Percentiles rank a stretch among this genome's conserved stretches.
phyloP scores from a whole-genome alignment of 495 filamentous ascomycete species.

The Staphylotrichum longicolle region DNA sequence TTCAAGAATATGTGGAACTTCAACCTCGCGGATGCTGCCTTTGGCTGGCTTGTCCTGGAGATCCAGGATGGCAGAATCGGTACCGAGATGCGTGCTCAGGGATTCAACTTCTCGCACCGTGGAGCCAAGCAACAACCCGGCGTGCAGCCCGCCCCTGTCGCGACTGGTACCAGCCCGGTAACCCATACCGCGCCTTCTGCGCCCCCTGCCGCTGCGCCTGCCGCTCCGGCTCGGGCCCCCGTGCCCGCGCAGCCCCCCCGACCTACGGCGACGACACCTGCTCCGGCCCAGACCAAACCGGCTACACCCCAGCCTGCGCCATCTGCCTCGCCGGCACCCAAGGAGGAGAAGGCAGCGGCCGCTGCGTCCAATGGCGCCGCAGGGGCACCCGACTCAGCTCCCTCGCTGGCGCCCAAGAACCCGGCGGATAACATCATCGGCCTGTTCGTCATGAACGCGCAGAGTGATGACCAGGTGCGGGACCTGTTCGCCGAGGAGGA shows the following conservation, averaged over 20 bases:
- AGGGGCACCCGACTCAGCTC: conserved; percentile 46
- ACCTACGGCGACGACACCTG: conserved; percentile 37
- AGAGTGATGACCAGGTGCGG: conserved; percentile 71
- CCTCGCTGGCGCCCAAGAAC: conserved; percentile 46
- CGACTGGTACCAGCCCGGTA: conserved; percentile 35
- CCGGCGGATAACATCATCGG: conserved; percentile 59
- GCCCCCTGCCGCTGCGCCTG: conserved; percentile 32
- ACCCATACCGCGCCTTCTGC: conserved; percentile 37
- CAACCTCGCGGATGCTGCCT: conserved; percentile 96
- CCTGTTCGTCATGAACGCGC: conserved; percentile 79
- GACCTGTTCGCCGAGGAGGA: conserved; percentile 80
- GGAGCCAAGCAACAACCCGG: conserved; percentile 55
- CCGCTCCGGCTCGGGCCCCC: conserved; percentile 30
- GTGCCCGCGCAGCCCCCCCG: conserved; percentile 38
- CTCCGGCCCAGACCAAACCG: conserved; percentile 51
- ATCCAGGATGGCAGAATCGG: conserved; percentile 92
- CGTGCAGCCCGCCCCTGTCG: conserved; percentile 35
- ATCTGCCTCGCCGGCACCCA: conserved; percentile 41
- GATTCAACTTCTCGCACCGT: conserved; percentile 98
- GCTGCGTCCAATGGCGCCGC: conserved; percentile 50
- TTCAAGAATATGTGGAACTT: conserved; percentile 99
- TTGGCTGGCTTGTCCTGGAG: conserved; percentile 92
- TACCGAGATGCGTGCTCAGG: conserved; percentile 96
- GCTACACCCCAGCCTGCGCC: conserved; percentile 47
- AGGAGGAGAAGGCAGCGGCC: conserved; percentile 48